Evolutionary conservation across 768 basidiomycete species (phyloP).

Genomic region (Mycena amicta): DNA sequence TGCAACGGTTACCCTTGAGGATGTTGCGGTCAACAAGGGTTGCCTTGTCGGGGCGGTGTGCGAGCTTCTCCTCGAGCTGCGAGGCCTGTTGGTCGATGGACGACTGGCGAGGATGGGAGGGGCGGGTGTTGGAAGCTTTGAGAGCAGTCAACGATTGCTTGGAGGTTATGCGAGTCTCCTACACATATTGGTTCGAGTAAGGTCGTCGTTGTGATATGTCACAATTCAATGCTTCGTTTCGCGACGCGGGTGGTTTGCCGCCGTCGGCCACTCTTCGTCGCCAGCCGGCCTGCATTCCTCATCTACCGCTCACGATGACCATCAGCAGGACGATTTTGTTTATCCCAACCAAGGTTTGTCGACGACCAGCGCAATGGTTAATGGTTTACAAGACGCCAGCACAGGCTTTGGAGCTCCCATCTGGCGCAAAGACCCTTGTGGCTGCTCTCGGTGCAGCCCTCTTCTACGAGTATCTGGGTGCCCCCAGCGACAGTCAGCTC

Average conservation of each 20-base stretch:
- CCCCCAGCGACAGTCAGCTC: slow-evolving; percentile 53
- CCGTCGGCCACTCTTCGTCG: slow-evolving; percentile 29
- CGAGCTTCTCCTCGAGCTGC: slow-evolving; percentile 56
- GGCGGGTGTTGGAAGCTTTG: neutral
- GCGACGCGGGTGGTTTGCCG: slow-evolving; percentile 28
- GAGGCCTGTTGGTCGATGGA: slow-evolving; percentile 30
- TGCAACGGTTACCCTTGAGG: slow-evolving; percentile 52
- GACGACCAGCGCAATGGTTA: too few relatives aligned
- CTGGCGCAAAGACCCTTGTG: slow-evolving; percentile 68
- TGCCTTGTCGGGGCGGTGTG: slow-evolving; percentile 56
- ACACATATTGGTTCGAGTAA: slow-evolving; percentile 8
- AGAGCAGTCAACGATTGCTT: neutral
- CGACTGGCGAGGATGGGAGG: slow-evolving; percentile 15
- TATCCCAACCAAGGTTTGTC: slow-evolving; percentile 65
- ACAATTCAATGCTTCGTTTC: slow-evolving; percentile 16
- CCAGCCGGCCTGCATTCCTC: slow-evolving; percentile 18
- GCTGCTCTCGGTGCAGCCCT: slow-evolving; percentile 51
- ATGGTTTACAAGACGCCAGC: too few relatives aligned
- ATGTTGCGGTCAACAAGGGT: slow-evolving; percentile 71
- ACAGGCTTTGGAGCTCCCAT: slow-evolving; percentile 65
- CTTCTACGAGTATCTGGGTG: slow-evolving; percentile 71
- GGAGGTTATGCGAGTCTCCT: neutral
- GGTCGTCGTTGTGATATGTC: slow-evolving; percentile 2
- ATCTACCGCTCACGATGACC: slow-evolving; percentile 38
- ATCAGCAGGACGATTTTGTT: slow-evolving; percentile 40